phyloP scores from a whole-genome alignment of 2,329 filamentous ascomycete genomes.

The Byssochlamys sp. region DNA sequence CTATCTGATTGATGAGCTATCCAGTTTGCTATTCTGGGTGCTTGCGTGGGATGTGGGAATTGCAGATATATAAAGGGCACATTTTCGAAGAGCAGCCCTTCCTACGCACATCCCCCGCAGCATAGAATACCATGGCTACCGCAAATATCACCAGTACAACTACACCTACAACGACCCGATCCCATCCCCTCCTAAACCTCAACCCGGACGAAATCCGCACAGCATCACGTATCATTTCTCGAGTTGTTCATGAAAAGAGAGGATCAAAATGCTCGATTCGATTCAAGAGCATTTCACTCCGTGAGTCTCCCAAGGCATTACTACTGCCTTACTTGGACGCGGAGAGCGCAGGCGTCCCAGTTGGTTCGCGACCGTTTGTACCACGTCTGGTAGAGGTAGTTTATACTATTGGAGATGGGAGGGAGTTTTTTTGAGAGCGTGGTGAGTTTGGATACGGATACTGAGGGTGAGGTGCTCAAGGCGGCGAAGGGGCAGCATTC shows the following conservation, averaged over 20 bases:
- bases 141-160: not conserved
- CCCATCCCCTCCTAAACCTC: slow-evolving; percentile 3
- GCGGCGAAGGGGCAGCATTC: slow-evolving; percentile 1
- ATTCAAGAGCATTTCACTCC: slow-evolving; percentile 3
- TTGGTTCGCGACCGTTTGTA: slow-evolving; percentile 1
- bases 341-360: slow-evolving; percentile 1
- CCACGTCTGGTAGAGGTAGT: slow-evolving; percentile 1
- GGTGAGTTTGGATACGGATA: slow-evolving; percentile 3
- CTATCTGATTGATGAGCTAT: not conserved
- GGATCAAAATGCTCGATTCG: not conserved
- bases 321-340: slow-evolving; percentile 5
- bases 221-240: not conserved
- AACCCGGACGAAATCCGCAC: slow-evolving; percentile 1
- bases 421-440: slow-evolving; percentile 1
- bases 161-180: not conserved
- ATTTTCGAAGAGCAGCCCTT: not conserved
- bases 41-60: not conserved
- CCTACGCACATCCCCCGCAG: not conserved
- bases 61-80: not conserved
- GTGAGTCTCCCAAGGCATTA: slow-evolving; percentile 4
- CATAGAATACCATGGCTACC: not conserved
- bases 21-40: not conserved
- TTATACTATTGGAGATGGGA: not conserved
- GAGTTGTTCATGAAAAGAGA: not conserved
- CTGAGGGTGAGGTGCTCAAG: not conserved